Evolutionary conservation across 2,329 filamentous ascomycete species (phyloP).

Genomic region (Colletotrichum viniferum): DNA sequence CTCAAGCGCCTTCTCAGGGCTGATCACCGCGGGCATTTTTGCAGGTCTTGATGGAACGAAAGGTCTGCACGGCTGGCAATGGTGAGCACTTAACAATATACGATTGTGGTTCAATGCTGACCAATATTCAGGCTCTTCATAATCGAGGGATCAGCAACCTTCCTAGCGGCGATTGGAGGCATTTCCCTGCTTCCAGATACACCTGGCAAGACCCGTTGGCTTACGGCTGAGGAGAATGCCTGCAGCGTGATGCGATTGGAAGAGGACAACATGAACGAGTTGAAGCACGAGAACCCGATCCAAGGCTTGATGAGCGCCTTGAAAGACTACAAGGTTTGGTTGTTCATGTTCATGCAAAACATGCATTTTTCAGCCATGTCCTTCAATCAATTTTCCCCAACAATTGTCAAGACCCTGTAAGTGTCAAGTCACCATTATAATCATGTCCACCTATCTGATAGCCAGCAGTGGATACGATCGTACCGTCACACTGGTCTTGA

Average conservation of each 20-base stretch:
- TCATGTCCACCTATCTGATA: neutral
- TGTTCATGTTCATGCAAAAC: conserved; percentile 30
- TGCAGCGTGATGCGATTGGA: neutral
- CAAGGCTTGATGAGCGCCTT: neutral
- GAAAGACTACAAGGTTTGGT: conserved; percentile 39
- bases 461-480: conserved; percentile 34
- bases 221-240: conserved; percentile 31
- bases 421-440: neutral
- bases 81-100: conserved; percentile 7
- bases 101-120: neutral
- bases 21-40: conserved; percentile 48
- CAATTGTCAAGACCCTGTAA: conserved; percentile 67
- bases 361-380: conserved; percentile 51
- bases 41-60: conserved; percentile 28
- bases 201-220: conserved; percentile 37
- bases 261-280: neutral
- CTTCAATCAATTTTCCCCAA: conserved; percentile 79
- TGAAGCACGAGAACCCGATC: neutral
- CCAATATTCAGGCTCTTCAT: conserved; percentile 27
- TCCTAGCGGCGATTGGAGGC: conserved; percentile 23
- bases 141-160: conserved; percentile 28
- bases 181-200: conserved; percentile 27
- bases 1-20: conserved; percentile 42
- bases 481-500: conserved; percentile 48
- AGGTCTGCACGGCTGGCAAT: conserved; percentile 32